Evolutionary conservation across 2,329 filamentous ascomycete genomes (phyloP), one percentile per base, ranked within the genome.

Genomic region (Byssochlamys sp.): DNA sequence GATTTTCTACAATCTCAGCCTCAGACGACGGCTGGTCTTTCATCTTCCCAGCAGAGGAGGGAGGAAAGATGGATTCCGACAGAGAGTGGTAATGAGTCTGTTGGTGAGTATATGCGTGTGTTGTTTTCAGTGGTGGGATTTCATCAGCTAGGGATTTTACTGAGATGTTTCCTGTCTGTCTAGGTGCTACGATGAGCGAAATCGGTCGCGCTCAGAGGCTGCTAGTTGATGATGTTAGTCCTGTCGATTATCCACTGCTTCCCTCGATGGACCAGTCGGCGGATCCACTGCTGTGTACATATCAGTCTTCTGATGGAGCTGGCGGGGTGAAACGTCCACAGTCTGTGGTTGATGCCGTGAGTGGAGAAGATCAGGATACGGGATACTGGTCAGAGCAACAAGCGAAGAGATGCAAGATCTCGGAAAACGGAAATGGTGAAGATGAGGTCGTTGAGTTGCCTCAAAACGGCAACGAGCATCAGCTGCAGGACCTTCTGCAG

Each of bases 61-160:
- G 71, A 72, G 62, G 68, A 72, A 55, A 65, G 63, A 59, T 73
- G 71, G 71, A 69, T 72, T 57, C 67, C 69, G 11, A 61, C 61
- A 5, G 62, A 66, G 9, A 64, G 59, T 53, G 68, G 65, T 35
- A 63, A 60, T 56, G 67, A 63, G 52, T 71, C 70, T 59, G 67
- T 66, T 61, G 66, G 69, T 71, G 60, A 56, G 69, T 62, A 26
- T 51, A 3, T 53, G 33, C 24, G 33, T 24, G n/a, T n/a, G 26
- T 6, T n/a, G 26, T 6, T 19, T 49, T 24, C 26, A 50, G 28
- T 24, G 28, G 33, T 53, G 10, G 29, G 1, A 5, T 31, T 14
- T 31, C 2, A 14, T 26, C 10, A 35, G 14, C 12, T 12, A 19
- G 4, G 19, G 52, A 10, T 24, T 1, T 53, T n/a, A n/a, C 27